Evolutionary conservation across 1,139 yeast species (phyloP).

Genomic region (Suhomyces wounanorum): DNA sequence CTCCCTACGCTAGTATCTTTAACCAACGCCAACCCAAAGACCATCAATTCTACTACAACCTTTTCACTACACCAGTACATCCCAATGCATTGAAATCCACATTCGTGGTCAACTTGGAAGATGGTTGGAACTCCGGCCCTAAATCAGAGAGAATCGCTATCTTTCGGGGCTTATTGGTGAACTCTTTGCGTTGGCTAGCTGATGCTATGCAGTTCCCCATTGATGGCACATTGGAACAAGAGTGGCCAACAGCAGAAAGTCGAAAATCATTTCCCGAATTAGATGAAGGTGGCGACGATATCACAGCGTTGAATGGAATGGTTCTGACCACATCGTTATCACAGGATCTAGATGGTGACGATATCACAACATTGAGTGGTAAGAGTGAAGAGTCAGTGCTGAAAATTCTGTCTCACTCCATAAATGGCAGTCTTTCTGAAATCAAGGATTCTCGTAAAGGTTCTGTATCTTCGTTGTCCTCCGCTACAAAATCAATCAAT

Average conservation of each 20-base stretch:
- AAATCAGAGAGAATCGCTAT: slow-evolving; percentile 14
- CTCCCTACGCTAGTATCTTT: slow-evolving; percentile 31
- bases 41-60: not conserved
- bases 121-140: slow-evolving; percentile 11
- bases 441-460: not conserved
- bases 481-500: not conserved
- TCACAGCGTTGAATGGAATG: slow-evolving; percentile 23
- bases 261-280: slow-evolving; percentile 4
- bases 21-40: slow-evolving; percentile 22
- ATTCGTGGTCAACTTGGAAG: slow-evolving; percentile 26
- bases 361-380: slow-evolving; percentile 30
- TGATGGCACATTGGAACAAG: not conserved
- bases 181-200: slow-evolving; percentile 25
- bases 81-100: slow-evolving; percentile 27
- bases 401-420: not conserved
- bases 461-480: not conserved
- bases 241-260: not conserved
- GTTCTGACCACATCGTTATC: slow-evolving; percentile 10
- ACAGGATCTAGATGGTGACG: slow-evolving; percentile 29
- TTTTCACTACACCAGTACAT: slow-evolving; percentile 28
- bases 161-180: slow-evolving; percentile 22
- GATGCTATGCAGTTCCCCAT: slow-evolving; percentile 20
- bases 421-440: not conserved
- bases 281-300: slow-evolving; percentile 28
- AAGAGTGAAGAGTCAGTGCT: slow-evolving; percentile 1